Evolutionary conservation across 441 rosid genomes (phyloP).

Genomic region (Iberis amara): DNA sequence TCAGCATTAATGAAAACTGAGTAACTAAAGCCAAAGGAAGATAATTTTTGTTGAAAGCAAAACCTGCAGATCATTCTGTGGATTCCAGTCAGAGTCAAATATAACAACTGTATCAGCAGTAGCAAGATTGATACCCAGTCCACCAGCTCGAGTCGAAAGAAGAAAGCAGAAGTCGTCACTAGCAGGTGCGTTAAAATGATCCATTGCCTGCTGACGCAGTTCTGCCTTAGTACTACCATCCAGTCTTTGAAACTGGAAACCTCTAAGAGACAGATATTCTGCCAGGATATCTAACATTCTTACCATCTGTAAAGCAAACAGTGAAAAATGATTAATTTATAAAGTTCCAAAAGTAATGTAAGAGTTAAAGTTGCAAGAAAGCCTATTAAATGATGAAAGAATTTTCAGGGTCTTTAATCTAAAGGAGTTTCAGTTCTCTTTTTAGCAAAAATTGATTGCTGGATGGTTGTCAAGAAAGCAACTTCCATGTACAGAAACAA

Average conservation of each 20-base stretch:
- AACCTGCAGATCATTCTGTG: constrained; percentile 99
- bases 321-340: constrained; percentile 13
- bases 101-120: constrained; percentile 98
- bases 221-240: constrained; percentile 99
- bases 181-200: constrained; percentile 96
- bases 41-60: constrained; percentile 9
- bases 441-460: background rate
- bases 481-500: constrained; percentile 2
- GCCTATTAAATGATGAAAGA: constrained; percentile 3
- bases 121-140: constrained; percentile 98
- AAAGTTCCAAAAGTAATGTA: background rate
- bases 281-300: constrained; percentile 97
- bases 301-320: constrained; percentile 69
- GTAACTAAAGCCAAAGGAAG: constrained; percentile 17
- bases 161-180: constrained; percentile 99
- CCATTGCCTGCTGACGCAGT: constrained; percentile 98
- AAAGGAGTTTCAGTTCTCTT: constrained; percentile 3
- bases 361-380: constrained; percentile 14
- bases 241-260: constrained; percentile 96
- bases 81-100: constrained; percentile 99
- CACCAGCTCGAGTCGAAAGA: constrained; percentile 99
- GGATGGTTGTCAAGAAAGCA: constrained; percentile 18
- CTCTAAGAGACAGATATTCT: constrained; percentile 81
- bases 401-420: background rate
- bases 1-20: constrained; percentile 13